Evolutionary conservation across 169 alveolate species (phyloP), one percentile per base, ranked within the genome.

Genomic region (Plasmodium cynomolgi): DNA sequence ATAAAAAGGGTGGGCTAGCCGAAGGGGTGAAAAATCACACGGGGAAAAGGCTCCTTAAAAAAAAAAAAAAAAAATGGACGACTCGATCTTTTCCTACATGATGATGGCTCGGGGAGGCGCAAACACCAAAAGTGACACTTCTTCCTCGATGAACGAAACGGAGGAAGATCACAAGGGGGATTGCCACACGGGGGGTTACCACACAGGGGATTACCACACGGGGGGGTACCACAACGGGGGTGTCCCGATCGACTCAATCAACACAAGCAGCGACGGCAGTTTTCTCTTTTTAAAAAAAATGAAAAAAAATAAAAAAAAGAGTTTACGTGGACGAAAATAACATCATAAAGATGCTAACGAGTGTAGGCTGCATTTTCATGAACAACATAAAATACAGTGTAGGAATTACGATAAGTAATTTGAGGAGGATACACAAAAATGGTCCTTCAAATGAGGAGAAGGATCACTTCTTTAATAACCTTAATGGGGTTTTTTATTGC

Each of bases 341-440:
- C 58, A 6, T 82, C 11, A 58, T 83, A 37, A 72, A 44, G 23
- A 39, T 74, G 15, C 44, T 92, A 41, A 81, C 73, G 29, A 81
- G 77, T 77, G 84, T 81, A 41, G 95, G 92, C 33, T 92, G 88
- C 82, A 58, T 84, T 37, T 81, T 71, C 82, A 79, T 84, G 95
- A 75, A 77, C 73, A 84, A 75, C 71, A 84, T 92, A 37, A 84
- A 81, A 68, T 92, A 77, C 17, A 79, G 50, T 82, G 83, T 34
- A 1, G 68, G 81, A 11, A 44, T 75, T 37, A 26, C 85, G 2
- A 37, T 84, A 20, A 75, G 73, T n/a, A 41, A 68, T 93, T 20
- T 90, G 17, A 26, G 77, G 58, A 81, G 39, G 34, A 37, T 75
- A 84, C 29, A 56, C 20, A 39, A 33, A 58, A 15, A 37, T 44